phyloP scores from a whole-genome alignment of 352 stramenopile species.

The Pythium biforme region DNA sequence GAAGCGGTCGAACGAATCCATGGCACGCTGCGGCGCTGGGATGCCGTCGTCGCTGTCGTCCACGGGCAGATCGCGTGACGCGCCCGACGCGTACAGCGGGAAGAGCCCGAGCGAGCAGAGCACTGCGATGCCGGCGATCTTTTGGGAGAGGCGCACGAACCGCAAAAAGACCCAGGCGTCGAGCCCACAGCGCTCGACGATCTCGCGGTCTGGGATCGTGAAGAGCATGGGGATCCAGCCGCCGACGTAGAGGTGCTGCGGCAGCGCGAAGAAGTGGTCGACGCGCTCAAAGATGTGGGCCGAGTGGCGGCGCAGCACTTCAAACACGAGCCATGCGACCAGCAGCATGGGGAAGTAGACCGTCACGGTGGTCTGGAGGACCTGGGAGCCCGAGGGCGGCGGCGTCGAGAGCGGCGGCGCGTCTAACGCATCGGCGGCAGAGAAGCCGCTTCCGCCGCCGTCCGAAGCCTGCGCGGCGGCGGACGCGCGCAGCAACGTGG shows the following conservation, averaged over 20 bases:
- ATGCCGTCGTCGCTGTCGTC: slow-evolving; percentile 29
- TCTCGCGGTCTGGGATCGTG: slow-evolving; percentile 46
- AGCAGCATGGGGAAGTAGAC: slow-evolving; percentile 69
- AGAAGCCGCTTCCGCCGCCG: slow-evolving; percentile 2
- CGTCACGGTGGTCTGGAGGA: slow-evolving; percentile 55
- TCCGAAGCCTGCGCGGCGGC: slow-evolving; percentile 8
- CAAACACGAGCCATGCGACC: slow-evolving; percentile 54
- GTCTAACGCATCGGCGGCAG: neutral
- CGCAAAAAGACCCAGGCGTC: slow-evolving; percentile 75
- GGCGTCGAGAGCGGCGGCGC: neutral
- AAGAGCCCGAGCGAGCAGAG: slow-evolving; percentile 62
- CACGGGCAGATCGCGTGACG: slow-evolving; percentile 23
- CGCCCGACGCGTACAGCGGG: slow-evolving; percentile 58
- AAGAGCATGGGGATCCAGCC: slow-evolving; percentile 67
- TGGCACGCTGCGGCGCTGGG: slow-evolving; percentile 16
- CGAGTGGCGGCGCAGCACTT: slow-evolving; percentile 48
- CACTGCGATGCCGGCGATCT: slow-evolving; percentile 57
- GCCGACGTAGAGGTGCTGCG: slow-evolving; percentile 18
- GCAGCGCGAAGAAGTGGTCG: slow-evolving; percentile 37
- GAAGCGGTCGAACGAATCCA: slow-evolving; percentile 66
- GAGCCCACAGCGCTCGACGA: slow-evolving; percentile 61
- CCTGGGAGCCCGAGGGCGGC: slow-evolving; percentile 27
- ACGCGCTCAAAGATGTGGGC: slow-evolving; percentile 47
- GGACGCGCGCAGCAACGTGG: slow-evolving; percentile 19
- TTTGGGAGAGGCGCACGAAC: slow-evolving; percentile 70